Percentiles rank a stretch among this genome's conserved stretches.
phyloP scores from a whole-genome alignment of 768 basidiomycete species.

The Cystofilobasidium macerans region DNA sequence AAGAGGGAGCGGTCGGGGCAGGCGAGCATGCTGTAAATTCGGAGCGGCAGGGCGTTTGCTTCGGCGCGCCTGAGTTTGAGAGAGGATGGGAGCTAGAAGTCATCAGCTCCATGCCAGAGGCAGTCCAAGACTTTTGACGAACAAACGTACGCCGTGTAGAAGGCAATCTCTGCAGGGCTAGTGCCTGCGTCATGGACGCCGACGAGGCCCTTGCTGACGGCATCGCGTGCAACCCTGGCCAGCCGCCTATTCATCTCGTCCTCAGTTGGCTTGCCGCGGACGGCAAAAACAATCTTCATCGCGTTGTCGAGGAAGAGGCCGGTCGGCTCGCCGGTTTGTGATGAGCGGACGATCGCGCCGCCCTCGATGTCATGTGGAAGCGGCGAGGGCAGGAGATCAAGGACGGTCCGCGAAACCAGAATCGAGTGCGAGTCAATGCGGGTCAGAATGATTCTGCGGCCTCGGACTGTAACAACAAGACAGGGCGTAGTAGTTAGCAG shows the following conservation, averaged over 20 bases:
- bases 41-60: conserved; percentile 55
- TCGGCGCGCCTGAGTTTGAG: conserved; percentile 52
- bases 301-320: conserved; percentile 66
- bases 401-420: conserved; percentile 40
- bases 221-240: conserved; percentile 54
- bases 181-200: conserved; percentile 74
- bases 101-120: not conserved
- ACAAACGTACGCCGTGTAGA: conserved; percentile 52
- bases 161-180: conserved; percentile 46
- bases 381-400: conserved; percentile 47
- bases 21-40: conserved; percentile 36
- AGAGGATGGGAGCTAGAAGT: not conserved
- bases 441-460: conserved; percentile 58
- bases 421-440: conserved; percentile 74
- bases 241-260: conserved; percentile 53
- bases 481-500: no score
- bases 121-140: not conserved
- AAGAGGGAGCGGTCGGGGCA: conserved; percentile 33
- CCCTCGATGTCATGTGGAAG: conserved; percentile 59
- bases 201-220: conserved; percentile 67
- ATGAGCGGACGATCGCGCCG: conserved; percentile 60
- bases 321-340: conserved; percentile 51
- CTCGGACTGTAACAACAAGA: conserved; percentile 47
- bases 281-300: conserved; percentile 55
- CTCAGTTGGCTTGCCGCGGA: conserved; percentile 52